Conservation (phyloP, 345 rosid genomes). For the Camelina neglecta region DNA sequence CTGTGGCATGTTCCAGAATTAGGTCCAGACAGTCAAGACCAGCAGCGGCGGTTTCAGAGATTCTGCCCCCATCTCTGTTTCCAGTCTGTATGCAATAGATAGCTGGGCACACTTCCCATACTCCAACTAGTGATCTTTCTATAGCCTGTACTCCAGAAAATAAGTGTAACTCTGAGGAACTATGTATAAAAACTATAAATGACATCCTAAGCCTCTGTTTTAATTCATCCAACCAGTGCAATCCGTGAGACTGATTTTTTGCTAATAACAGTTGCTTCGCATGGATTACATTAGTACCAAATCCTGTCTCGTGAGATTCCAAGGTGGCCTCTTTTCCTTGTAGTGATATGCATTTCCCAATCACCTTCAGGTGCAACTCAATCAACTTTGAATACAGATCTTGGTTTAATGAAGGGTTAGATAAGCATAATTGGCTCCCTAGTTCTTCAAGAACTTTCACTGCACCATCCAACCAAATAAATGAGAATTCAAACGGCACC, state of each 20-base stretch:
- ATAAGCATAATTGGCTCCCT: constrained; percentile 59
- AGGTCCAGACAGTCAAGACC: constrained; percentile 90
- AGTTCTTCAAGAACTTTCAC: constrained; percentile 77
- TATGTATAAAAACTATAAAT: constrained; percentile 61
- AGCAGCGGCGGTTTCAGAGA: constrained; percentile 73
- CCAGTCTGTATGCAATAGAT: constrained; percentile 61
- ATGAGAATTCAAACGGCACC: constrained; percentile 55
- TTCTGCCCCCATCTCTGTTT: constrained; percentile 63
- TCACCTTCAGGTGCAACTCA: constrained; percentile 68
- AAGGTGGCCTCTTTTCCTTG: constrained; percentile 81
- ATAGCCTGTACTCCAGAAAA: constrained; percentile 70
- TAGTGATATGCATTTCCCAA: constrained; percentile 82
- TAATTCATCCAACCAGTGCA: constrained; percentile 62
- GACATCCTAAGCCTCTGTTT: constrained; percentile 73
- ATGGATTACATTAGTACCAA: constrained; percentile 55
- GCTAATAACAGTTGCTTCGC: constrained; percentile 44
- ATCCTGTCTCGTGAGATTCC: constrained; percentile 74
- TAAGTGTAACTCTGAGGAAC: constrained; percentile 67
- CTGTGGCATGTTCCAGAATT: constrained; percentile 54
- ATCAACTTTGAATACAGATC: constrained; percentile 61
- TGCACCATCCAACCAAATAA: constrained; percentile 86
- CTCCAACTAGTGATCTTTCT: constrained; percentile 86
- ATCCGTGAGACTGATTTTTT: constrained; percentile 45
- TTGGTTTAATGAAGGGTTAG: constrained; percentile 50
- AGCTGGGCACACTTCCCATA: constrained; percentile 53